Percentiles rank a stretch among this genome's conserved stretches.
Evolutionary conservation across 1,284 basidiomycete species (phyloP).

Genomic region (Marasmius tenuissimus): DNA sequence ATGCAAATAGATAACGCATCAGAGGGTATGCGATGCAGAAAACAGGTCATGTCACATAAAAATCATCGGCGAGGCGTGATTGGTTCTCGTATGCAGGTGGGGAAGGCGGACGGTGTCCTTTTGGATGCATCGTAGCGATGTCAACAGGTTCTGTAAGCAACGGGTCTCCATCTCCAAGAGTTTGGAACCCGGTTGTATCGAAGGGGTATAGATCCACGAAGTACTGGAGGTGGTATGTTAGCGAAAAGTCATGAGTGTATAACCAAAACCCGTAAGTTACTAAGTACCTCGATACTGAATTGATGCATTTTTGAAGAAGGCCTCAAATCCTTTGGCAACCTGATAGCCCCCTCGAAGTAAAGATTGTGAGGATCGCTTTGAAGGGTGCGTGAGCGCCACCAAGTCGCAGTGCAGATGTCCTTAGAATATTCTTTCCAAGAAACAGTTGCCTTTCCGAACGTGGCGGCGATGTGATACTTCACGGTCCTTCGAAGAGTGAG

Average conservation of each 20-base stretch:
- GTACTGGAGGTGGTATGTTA: constrained; percentile 23
- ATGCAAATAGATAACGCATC: not conserved
- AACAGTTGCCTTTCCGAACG: constrained; percentile 30
- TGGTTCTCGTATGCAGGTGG: constrained; percentile 38
- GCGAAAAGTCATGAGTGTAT: not conserved
- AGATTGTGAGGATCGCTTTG: constrained; percentile 28
- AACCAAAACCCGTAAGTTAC: constrained; percentile 2
- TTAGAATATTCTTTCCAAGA: constrained; percentile 40
- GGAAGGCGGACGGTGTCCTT: constrained; percentile 38
- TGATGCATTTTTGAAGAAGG: constrained; percentile 47
- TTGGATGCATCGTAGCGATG: constrained; percentile 43
- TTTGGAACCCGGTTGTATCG: constrained; percentile 31
- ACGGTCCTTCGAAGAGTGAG: constrained; percentile 44
- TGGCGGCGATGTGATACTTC: constrained; percentile 38
- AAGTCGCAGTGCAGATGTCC: constrained; percentile 40
- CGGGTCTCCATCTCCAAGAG: constrained; percentile 28
- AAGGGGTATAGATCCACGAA: constrained; percentile 43
- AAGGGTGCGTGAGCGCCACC: constrained; percentile 40
- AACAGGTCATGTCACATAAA: constrained; percentile 16
- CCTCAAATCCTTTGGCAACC: constrained; percentile 44
- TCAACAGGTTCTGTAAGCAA: constrained; percentile 43
- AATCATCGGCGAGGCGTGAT: constrained; percentile 27
- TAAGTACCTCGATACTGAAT: constrained; percentile 47
- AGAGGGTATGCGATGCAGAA: not conserved
- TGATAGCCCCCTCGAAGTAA: constrained; percentile 49